Evolutionary conservation across 352 stramenopile species (phyloP), one percentile per base, ranked within the genome.

Genomic region (Pythium sp.): DNA sequence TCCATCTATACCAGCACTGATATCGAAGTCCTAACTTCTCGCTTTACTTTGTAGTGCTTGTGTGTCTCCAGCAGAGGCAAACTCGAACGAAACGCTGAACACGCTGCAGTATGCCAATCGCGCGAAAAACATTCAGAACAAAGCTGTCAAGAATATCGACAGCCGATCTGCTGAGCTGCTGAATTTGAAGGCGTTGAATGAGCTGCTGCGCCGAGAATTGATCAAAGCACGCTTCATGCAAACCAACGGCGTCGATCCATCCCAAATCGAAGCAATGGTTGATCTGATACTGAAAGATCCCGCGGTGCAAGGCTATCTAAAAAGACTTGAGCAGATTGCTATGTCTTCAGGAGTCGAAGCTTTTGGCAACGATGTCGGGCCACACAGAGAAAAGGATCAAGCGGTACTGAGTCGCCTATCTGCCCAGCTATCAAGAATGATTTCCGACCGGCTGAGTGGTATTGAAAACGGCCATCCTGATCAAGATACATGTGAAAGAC

Each of bases 51-150:
- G 65, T 72, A 49, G 88, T 75, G 89, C 89, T 18, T 96, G 89
- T 59, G 81, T 96, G 12, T 96, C 89, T 63, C 86, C 89, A 49
- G 85, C 86, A 51, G 78, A 87, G 30, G 77, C 72, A 4, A 94
- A 92, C 58, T 67, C 74, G 14, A 82, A 78, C 34, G 89, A 96
- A 68, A 93, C 84, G 0, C 70, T 94, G 24, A 96, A 90, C 64
- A 96, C 89, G 2, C 76, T 96, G 8, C 87, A 94, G 47, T 96
- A 96, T 43, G 89, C 89, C 22, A 96, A 93, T 59, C 82, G 89
- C 1, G 89, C 89, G 7, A 93, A 91, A 57, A 95, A 95, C 58
- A 96, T 96, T 62, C 89, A 95, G 43, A 96, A 96, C 65, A 96
- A 96, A 66, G 89, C 89, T 4, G 78, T 96, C 28, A 96, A 96